A percentile compares a stretch with the other conserved stretches of the same genome.
phyloP scores from a whole-genome alignment of 75 land plant genomes.

The Cunninghamia lanceolata region DNA sequence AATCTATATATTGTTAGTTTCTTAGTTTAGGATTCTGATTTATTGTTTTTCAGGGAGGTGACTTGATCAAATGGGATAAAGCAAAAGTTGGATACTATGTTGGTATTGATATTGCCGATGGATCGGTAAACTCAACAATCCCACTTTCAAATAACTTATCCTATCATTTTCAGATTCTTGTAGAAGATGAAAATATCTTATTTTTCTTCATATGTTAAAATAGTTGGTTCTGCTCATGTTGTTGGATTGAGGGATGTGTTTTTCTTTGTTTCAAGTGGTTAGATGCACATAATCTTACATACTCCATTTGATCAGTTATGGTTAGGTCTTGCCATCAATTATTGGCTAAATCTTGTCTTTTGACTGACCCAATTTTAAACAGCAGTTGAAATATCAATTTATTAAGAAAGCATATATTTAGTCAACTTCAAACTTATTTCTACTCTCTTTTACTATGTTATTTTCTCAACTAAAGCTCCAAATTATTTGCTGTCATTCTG shows the following conservation, averaged over 20 bases:
- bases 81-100: constrained; percentile 91
- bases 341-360: not conserved
- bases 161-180: not conserved
- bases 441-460: not conserved
- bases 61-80: constrained; percentile 96
- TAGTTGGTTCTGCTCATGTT: not conserved
- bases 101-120: constrained; percentile 93
- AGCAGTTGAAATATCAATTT: not conserved
- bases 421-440: not conserved
- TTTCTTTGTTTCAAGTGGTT: not conserved
- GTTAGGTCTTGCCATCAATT: not conserved
- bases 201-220: not conserved
- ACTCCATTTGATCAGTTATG: not conserved
- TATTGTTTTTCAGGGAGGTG: constrained; percentile 70
- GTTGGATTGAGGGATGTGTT: not conserved
- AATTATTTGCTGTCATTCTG: not conserved
- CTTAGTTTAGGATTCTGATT: not conserved
- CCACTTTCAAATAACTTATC: not conserved
- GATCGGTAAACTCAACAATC: constrained; percentile 54
- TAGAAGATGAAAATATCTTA: not conserved
- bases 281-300: not conserved
- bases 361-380: not conserved
- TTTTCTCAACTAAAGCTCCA: not conserved
- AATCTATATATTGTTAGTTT: not conserved
- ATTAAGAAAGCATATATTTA: not conserved